Evolutionary conservation across 2,329 filamentous ascomycete genomes (phyloP).

Genomic region (Fusarium piperis): DNA sequence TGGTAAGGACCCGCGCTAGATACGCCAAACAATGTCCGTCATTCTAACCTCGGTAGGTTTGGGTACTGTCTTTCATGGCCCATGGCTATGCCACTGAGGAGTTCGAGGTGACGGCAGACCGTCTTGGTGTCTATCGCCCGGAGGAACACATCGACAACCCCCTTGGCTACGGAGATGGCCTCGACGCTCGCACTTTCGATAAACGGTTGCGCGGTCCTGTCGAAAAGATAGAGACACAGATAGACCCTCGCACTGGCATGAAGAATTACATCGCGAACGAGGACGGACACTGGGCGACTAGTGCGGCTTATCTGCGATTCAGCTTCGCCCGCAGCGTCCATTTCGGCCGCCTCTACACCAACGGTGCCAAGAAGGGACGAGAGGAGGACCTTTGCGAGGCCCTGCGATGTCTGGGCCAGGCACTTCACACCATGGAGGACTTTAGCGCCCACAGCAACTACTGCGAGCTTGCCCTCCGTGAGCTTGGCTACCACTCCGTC

Average conservation of each 20-base stretch:
- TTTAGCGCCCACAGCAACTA: conserved; percentile 88
- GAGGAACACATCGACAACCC: conserved; percentile 82
- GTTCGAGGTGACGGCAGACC: conserved; percentile 84
- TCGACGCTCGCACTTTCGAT: conserved; percentile 86
- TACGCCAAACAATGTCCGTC: background rate
- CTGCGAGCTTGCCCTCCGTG: conserved; percentile 78
- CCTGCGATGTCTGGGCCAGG: conserved; percentile 78
- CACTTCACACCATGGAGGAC: conserved; percentile 81
- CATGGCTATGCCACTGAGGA: conserved; percentile 89
- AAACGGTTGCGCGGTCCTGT: conserved; percentile 84
- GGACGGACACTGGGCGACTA: conserved; percentile 86
- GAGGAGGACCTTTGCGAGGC: conserved; percentile 85
- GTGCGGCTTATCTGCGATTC: conserved; percentile 82
- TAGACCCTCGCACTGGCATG: conserved; percentile 87
- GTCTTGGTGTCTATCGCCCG: conserved; percentile 82
- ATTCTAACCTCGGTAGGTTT: conserved; percentile 58
- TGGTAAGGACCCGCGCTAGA: conserved; percentile 55
- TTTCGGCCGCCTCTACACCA: conserved; percentile 79
- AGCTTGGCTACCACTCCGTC: conserved; percentile 82
- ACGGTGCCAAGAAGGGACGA: conserved; percentile 69
- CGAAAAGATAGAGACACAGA: conserved; percentile 73
- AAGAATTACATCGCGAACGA: conserved; percentile 99
- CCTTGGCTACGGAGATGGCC: conserved; percentile 84
- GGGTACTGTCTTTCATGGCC: conserved; percentile 82
- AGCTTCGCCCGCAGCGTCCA: conserved; percentile 80